Evolutionary conservation across 2,329 filamentous ascomycete species (phyloP), one percentile per base, ranked within the genome.

Genomic region (Cercospora sp.): DNA sequence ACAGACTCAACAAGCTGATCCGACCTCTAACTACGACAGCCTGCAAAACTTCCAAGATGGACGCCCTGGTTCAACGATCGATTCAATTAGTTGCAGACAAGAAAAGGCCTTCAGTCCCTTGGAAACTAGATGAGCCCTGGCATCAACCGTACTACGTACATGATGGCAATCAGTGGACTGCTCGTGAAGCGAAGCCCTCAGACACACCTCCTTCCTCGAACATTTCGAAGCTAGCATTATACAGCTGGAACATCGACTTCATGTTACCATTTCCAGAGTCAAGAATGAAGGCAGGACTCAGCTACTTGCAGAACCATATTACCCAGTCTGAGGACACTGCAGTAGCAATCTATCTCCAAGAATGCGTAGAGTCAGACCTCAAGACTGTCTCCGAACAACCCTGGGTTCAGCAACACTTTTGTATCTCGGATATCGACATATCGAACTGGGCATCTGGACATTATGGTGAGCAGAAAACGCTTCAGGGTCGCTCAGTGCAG

Each of bases 231-330:
- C 71, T 81, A 67, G 73, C 75, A 3, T 69, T 84, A 6, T 76
- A 82, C 58, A 81, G 81, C 59, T 85, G 82, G 82, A 85, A 85
- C 72, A 85, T 85, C 69, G 82, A 85, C 73, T 80, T 83, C 69
- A 80, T 81, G 68, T 71, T 79, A 8, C 77, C 77, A 0, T 80
- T 76, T 55, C 72, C 75, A 1, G 67, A 77, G 24, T 74, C 80
- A 24, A 79, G 83, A 21, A 84, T 84, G 81, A 65, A 66, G 1
- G 77, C 77, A 4, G 83, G 81, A 1, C 70, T 85, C 3, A 60
- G 72, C 5, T 76, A 84, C 71, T 78, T 84, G 30, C 65, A 80
- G 13, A 12, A 55, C 5, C 61, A 43, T 26, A n/a, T 34, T 18
- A 5, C 24, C 2, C 7, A 45, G 2, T 53, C 68, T 10, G 66